Base-by-base conservation (phyloP, 2,329 filamentous ascomycete genomes). In the Calonectria pseudoreteaudii region DNA sequence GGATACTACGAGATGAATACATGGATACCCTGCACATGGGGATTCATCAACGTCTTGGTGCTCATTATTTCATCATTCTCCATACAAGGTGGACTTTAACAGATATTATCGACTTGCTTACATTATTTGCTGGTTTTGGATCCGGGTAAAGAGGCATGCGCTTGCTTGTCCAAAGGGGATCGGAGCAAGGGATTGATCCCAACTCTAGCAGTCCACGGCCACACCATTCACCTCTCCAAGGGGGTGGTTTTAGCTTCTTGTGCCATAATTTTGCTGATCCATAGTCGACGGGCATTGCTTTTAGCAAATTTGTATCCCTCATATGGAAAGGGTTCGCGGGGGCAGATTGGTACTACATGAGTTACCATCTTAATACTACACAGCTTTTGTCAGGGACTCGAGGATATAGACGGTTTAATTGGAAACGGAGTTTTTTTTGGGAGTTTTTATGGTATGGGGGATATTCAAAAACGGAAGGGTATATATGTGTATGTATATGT, bases 11-110 rank as follows among this genome's bases (percentile, higher is more conserved):
- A 92, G 80, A 97, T 98, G 95, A 96, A 95, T 58, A 98, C 96
- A 0, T 98, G 95, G 95, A 94, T 98, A 66, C 96, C 96, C 0
- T 94, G 97, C 81, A 90, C 96, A 28, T 98, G 96, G 96, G 94
- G 92, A 1, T 90, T 94, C 81, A 93, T 96, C 83, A 98, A 95
- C 83, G 92, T 96, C 13, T 84, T 98, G 60, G 90, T 97, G 36
- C 87, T 98, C 58, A 92, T 98, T 65, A 88, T 98, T 75, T 97
- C 95, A 7, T 97, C 95, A 5, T 98, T 98, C 83, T 94, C 95
- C n/a, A 96, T 98, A 66, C 95, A 97, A 82, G 95, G 95, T 64
- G 95, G 94, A 49, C 88, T 98, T 74, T 98, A 85, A 91, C 38
- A 36, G 31, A 52, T 56, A 16, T 38, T 47, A 23, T 28, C 18